These are phyloP conservation scores for Gossypium rotundifolium DNA, from an alignment of 345 rosid genomes.

Conservation along the genomic window DNA sequence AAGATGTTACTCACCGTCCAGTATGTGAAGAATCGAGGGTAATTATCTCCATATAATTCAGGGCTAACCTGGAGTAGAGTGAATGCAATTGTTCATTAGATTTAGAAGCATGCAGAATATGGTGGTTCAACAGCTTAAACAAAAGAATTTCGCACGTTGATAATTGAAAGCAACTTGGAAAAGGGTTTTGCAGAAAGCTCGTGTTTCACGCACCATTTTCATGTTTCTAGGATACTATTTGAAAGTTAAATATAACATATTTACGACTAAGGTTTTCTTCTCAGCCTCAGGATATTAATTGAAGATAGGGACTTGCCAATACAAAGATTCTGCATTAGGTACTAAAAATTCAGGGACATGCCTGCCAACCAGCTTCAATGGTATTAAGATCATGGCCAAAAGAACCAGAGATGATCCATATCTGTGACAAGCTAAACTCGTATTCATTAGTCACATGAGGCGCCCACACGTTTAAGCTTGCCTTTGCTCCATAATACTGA, in stretches of 20 bases:
- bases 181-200: neutral
- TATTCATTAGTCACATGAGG: constrained; percentile 66
- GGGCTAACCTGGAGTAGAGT: constrained; percentile 76
- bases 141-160: neutral
- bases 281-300: neutral
- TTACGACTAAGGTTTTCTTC: neutral
- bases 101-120: neutral
- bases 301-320: neutral
- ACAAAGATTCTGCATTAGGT: neutral
- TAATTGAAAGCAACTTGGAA: neutral
- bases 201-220: neutral
- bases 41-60: constrained; percentile 81
- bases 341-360: constrained; percentile 9
- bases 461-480: constrained; percentile 87
- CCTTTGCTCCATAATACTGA: constrained; percentile 89
- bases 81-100: neutral
- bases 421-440: constrained; percentile 88
- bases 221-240: neutral
- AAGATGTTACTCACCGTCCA: constrained; percentile 75
- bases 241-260: neutral
- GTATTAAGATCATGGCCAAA: constrained; percentile 89
- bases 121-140: neutral
- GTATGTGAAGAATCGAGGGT: constrained; percentile 92
- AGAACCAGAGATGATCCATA: constrained; percentile 95
- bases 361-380: constrained; percentile 99